A percentile compares a stretch with the other conserved stretches of the same genome.
Conservation (phyloP, 192 early-diverging fungal species). For the Hyaloraphidium curvatum region DNA sequence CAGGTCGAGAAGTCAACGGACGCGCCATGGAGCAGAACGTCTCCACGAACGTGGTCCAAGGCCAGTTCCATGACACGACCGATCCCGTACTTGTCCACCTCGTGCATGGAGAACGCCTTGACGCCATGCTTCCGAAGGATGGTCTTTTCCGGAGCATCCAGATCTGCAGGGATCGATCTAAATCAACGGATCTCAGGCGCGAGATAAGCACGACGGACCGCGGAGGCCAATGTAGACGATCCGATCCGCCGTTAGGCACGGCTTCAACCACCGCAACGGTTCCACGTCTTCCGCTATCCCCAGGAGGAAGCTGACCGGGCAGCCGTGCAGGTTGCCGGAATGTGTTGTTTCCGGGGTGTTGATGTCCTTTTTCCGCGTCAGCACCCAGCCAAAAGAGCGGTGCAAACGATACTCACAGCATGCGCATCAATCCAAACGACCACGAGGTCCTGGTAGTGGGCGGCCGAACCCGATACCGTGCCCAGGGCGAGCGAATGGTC, state of each 20-base stretch:
- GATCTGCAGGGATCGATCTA: conserved; percentile 15
- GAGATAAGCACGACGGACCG: conserved; percentile 10
- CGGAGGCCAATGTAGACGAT: conserved; percentile 92
- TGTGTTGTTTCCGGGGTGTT: conserved; percentile 77
- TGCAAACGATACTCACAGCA: conserved; percentile 34
- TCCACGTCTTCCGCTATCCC: conserved; percentile 38
- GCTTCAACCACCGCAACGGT: conserved; percentile 61
- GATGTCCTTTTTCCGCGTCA: conserved; percentile 39
- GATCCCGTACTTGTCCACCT: conserved; percentile 88
- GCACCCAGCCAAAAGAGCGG: background rate
- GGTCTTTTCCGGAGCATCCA: conserved; percentile 73
- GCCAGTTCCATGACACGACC: conserved; percentile 83
- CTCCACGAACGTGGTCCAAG: conserved; percentile 38
- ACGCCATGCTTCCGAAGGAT: conserved; percentile 64
- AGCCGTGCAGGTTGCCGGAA: conserved; percentile 89
- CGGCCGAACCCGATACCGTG: conserved; percentile 58
- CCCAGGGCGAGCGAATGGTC: conserved; percentile 90
- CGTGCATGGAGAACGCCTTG: conserved; percentile 90
- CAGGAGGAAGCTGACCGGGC: conserved; percentile 75
- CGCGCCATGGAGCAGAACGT: background rate
- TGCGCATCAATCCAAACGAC: conserved; percentile 94
- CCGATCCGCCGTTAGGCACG: conserved; percentile 46
- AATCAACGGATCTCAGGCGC: background rate
- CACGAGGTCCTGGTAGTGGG: conserved; percentile 57
- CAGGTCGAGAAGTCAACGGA: background rate